These are phyloP conservation scores for Prunus armeniaca DNA, from an alignment of 306 rosid species.

Conservation along the genomic window DNA sequence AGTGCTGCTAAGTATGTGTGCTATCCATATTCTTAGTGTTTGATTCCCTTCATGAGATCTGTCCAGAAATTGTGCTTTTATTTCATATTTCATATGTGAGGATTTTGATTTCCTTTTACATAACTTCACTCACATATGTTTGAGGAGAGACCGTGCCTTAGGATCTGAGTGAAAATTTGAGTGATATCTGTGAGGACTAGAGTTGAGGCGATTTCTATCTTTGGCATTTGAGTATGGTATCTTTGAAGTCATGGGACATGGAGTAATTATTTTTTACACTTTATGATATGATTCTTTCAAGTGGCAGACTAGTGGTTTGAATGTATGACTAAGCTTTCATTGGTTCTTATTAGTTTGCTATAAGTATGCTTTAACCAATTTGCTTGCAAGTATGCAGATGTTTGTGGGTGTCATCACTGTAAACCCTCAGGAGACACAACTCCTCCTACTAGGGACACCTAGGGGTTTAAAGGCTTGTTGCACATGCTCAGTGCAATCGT, in stretches of 20 bases:
- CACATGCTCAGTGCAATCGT: too few relatives aligned
- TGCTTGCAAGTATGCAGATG: too few relatives aligned
- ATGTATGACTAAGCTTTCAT: too few relatives aligned
- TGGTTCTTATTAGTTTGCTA: too few relatives aligned
- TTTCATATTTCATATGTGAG: background rate
- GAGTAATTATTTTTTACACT: slow-evolving; percentile 1
- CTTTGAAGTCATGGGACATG: background rate
- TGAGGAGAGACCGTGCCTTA: background rate
- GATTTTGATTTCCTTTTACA: background rate
- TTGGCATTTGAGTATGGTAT: background rate
- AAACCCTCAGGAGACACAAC: too few relatives aligned
- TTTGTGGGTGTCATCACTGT: too few relatives aligned
- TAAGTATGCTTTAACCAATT: too few relatives aligned
- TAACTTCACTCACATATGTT: too few relatives aligned
- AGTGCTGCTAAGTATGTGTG: background rate
- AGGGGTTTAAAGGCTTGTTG: too few relatives aligned
- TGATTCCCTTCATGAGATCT: background rate
- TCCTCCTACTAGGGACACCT: too few relatives aligned
- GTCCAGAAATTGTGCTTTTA: background rate
- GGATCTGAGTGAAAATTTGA: background rate
- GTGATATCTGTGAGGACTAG: background rate
- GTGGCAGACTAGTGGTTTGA: too few relatives aligned
- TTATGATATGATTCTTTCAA: background rate
- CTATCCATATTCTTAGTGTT: background rate
- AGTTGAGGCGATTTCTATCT: background rate